Evolutionary conservation across 805 yeast species (phyloP), one percentile per base, ranked within the genome.

Genomic region (Metschnikowia similis): DNA sequence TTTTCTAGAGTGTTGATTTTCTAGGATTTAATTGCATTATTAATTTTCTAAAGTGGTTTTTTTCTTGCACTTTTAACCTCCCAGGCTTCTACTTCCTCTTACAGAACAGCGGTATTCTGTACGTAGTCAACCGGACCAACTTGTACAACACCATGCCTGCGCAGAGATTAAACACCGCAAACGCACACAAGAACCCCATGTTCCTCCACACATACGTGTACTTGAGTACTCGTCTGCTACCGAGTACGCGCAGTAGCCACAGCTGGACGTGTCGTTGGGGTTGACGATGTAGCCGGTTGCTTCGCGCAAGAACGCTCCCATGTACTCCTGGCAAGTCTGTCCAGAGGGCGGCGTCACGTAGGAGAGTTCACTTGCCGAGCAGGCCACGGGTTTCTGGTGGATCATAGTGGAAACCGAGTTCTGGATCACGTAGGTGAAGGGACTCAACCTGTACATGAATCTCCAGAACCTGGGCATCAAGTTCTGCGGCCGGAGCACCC

Each of bases 391-490:
- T 47, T 74, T 66, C 21, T 60, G 59, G 41, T 83, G 53, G 76
- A 67, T 43, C 75, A 72, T 30, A 63, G 65, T 17, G 67, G 73
- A 61, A 27, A 83, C 69, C 50, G 84, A 70, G 56, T 76, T 35
- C 21, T 35, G 21, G 7, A 35, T 35, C 37, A 35, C 37, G 6
- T 35, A 76, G 5, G 80, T 76, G 52, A 69, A 72, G 16, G 81
- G 80, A 4, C 76, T 72, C n/a, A 62, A 64, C 40, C 69, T 69
- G 62, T 68, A 74, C 72, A 75, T 68, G 52, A 71, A 72, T 48
- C 68, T 69, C 81, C 80, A 76, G 63, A 76, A 75, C 6, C 69
- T 66, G 11, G 81, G 80, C 68, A 72, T 68, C 54, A 64, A 63
- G 32, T 57, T 53, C 42, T 52, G 59, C 26, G 78, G 76, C 54